A percentile compares a stretch with the other conserved stretches of the same genome.
These are phyloP conservation scores for Knufia petricola DNA, from an alignment of 2,329 filamentous ascomycete species.

Conservation along the genomic window DNA sequence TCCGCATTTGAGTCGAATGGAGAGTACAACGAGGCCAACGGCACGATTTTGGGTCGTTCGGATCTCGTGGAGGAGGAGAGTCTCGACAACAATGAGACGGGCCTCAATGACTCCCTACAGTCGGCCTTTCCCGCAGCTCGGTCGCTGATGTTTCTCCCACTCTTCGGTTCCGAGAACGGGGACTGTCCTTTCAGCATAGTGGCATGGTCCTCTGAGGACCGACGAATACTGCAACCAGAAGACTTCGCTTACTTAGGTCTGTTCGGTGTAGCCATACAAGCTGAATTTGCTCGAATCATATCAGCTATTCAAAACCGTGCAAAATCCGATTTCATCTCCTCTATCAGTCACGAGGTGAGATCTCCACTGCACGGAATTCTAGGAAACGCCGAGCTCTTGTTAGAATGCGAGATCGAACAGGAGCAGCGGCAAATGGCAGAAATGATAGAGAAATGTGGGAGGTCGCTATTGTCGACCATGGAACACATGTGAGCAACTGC, in stretches of 20 bases:
- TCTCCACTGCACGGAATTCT: constrained; percentile 40
- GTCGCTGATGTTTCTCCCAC: constrained; percentile 2
- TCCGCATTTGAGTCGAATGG: background rate
- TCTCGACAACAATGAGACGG: background rate
- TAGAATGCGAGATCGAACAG: constrained; percentile 33
- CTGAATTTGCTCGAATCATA: background rate
- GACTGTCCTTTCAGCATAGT: background rate
- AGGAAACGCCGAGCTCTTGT: constrained; percentile 42
- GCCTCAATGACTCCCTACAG: background rate
- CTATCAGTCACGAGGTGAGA: constrained; percentile 44
- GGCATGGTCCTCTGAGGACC: background rate
- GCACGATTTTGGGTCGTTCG: background rate
- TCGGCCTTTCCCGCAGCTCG: background rate
- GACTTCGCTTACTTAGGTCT: background rate
- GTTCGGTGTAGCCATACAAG: background rate
- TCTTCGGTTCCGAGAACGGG: background rate
- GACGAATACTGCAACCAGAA: background rate
- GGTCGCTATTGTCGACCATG: constrained; percentile 43
- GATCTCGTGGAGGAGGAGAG: background rate
- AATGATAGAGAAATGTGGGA: constrained; percentile 42
- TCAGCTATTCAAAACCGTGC: background rate
- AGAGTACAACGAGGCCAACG: background rate
- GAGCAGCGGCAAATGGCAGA: constrained; percentile 37
- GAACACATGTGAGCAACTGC: constrained; percentile 26
- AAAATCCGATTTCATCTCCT: constrained; percentile 45